Evolutionary conservation across 495 filamentous ascomycete species (phyloP).

Genomic region (Copromyces sp.): DNA sequence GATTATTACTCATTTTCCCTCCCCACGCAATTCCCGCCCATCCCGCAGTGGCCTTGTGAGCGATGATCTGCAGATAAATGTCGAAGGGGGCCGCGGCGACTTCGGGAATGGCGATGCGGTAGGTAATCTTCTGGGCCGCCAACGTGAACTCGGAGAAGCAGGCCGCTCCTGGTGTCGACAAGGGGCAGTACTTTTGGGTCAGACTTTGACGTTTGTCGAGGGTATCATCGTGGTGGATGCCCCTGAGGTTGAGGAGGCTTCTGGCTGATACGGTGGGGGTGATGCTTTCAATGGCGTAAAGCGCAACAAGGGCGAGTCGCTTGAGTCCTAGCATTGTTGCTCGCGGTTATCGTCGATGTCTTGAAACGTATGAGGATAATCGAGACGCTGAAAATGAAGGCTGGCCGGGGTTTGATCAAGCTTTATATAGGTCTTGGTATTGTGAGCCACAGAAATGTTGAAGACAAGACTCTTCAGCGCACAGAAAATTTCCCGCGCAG

Average conservation of each 20-base stretch:
- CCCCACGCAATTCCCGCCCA: constrained; percentile 42
- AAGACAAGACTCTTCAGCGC: neutral
- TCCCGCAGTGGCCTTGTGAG: constrained; percentile 24
- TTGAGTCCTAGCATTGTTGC: constrained; percentile 8
- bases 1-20: constrained; percentile 40
- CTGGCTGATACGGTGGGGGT: neutral
- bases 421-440: neutral
- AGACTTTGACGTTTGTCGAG: constrained; percentile 12
- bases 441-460: neutral
- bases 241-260: neutral
- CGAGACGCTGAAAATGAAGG: neutral
- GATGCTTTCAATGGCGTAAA: constrained; percentile 6
- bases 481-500: neutral
- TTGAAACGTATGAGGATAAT: neutral
- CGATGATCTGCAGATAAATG: constrained; percentile 37
- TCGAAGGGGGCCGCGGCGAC: constrained; percentile 33
- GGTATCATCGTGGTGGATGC: constrained; percentile 1
- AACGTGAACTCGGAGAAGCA: constrained; percentile 20
- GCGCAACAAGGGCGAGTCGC: constrained; percentile 9
- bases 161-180: neutral
- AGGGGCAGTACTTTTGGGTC: constrained; percentile 24
- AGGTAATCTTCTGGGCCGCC: constrained; percentile 26
- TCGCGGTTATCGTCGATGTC: neutral
- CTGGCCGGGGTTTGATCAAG: neutral
- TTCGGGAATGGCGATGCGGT: constrained; percentile 39